Conservation (phyloP, 2,329 filamentous ascomycete species). For the Pseudopyricularia cyperi region DNA sequence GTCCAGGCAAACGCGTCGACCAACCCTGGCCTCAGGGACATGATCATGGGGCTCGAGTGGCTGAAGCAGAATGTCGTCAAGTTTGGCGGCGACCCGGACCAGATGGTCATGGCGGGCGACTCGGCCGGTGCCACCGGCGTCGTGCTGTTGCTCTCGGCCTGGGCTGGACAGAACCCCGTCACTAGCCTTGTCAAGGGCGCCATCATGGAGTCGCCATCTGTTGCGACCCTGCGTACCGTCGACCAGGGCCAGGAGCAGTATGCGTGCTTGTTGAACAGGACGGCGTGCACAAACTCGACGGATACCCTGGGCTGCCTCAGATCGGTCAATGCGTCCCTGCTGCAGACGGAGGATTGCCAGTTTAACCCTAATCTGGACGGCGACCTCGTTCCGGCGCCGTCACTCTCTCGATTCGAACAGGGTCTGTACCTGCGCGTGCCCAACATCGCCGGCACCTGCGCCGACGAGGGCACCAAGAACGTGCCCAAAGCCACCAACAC, state of each 20-base stretch:
- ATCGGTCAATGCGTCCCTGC: constrained; percentile 7
- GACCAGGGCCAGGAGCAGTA: constrained; percentile 12
- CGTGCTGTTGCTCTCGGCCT: constrained; percentile 46
- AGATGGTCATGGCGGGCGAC: constrained; percentile 56
- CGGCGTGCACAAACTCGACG: constrained; percentile 8
- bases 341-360: constrained; percentile 11
- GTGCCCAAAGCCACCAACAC: constrained; percentile 17
- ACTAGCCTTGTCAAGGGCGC: constrained; percentile 32
- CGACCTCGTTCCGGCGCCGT: constrained; percentile 4
- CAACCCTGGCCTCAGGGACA: constrained; percentile 41
- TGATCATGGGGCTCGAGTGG: constrained; percentile 57
- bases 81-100: constrained; percentile 57
- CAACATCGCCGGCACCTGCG: constrained; percentile 18
- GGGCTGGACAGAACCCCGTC: constrained; percentile 27
- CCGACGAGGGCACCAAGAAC: constrained; percentile 24
- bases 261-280: constrained; percentile 5
- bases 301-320: constrained; percentile 11
- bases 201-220: constrained; percentile 26
- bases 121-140: constrained; percentile 55
- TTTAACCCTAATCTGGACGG: constrained; percentile 9
- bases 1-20: constrained; percentile 41
- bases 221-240: constrained; percentile 7
- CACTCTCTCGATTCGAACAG: constrained; percentile 18
- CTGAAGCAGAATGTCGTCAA: constrained; percentile 48
- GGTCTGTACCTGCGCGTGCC: constrained; percentile 34